A percentile compares a stretch with the other conserved stretches of the same genome.
Evolutionary conservation across 1,284 basidiomycete genomes (phyloP).

Genomic region (Melampsora larici-populina): DNA sequence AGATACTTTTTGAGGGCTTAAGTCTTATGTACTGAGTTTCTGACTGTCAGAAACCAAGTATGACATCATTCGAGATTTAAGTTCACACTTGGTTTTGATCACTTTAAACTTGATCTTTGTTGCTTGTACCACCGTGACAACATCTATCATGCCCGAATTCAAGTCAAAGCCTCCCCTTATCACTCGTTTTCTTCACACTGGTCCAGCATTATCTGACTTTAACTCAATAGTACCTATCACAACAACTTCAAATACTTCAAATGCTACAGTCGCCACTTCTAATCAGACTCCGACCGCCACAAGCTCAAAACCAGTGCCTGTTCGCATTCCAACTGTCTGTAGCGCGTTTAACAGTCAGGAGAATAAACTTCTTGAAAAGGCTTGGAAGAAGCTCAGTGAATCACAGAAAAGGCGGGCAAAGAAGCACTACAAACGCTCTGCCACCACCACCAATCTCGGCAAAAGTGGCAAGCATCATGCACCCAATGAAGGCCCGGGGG

Average conservation of each 20-base stretch:
- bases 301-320: neutral
- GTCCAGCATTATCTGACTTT: constrained; percentile 36
- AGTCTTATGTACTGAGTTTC: no score
- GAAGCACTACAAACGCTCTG: neutral
- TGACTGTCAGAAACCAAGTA: no score
- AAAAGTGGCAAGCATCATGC: neutral
- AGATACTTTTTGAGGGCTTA: no score
- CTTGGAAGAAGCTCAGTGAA: neutral
- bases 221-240: constrained; percentile 25
- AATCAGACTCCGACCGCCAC: neutral
- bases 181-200: constrained; percentile 36
- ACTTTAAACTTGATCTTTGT: no score
- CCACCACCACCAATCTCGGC: neutral
- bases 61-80: no score
- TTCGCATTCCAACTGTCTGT: constrained; percentile 18
- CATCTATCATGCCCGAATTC: no score
- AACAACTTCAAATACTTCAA: neutral
- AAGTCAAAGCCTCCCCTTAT: constrained; percentile 2
- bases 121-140: no score
- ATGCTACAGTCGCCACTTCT: neutral
- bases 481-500: neutral
- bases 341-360: constrained; percentile 31
- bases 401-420: constrained; percentile 12
- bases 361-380: constrained; percentile 6
- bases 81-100: no score